Base-by-base conservation (phyloP, 2,329 filamentous ascomycete species). In the Epichloe hybrida region DNA sequence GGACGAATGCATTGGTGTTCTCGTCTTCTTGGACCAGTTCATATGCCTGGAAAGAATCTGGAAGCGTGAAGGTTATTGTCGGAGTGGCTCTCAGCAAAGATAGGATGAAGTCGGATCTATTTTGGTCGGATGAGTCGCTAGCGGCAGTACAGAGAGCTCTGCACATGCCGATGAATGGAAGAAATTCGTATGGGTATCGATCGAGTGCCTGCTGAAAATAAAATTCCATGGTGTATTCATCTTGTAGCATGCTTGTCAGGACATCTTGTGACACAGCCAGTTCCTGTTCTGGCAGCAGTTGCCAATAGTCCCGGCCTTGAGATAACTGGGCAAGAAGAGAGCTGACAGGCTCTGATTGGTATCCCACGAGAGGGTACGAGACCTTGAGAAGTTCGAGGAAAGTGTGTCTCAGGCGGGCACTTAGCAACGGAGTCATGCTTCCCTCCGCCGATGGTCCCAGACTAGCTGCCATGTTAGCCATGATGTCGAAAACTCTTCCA, bases 181-280 rank as follows among this genome's bases (percentile, higher is more conserved):
- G 67, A 45, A 87, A 83, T 66, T 96, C 91, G 64, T 87, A 91
- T 0, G 91, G 91, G 62, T 89, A 96, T 50, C 91, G 82, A 53
- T 79, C 77, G 41, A 84, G 76, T 6, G 90, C 81, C 62, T 86
- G 78, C 47, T 78, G 72, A 35, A 95, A 79, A 54, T 76, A 80
- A 48, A 69, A 71, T 21, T 72, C 72, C 60, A 84, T 72, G 17
- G 88, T 61, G 41, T 61, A 57, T 9, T 68, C 62, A 46, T 69
- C 66, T 8, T 66, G 62, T 7, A 68, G 46, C 62, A 68, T 65
- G 12, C 58, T 60, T 13, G 63, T 58, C 11, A 64, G 56, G 21
- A 66, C 58, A 57, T 67, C 68, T 52, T 66, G 64, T 41, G 61
- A 58, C 27, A 60, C 53, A n/a, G 57, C 59, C 9, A 68, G 61